phyloP scores from a whole-genome alignment of 108 stramenopile species.

The Cyclotella kingstonii region DNA sequence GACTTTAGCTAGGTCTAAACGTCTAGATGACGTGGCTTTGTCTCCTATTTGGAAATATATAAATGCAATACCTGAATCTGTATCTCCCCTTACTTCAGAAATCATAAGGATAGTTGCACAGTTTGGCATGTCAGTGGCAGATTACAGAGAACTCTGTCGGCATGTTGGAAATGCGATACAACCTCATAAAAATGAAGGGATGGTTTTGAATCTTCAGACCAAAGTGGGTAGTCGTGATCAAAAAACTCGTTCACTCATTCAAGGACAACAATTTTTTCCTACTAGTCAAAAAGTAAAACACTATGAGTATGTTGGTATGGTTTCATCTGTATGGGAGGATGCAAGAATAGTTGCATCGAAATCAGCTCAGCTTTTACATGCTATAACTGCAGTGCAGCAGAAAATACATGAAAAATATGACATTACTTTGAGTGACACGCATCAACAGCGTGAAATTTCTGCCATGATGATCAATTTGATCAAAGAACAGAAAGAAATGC shows the following conservation, averaged over 20 bases:
- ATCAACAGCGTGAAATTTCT: constrained; percentile 1
- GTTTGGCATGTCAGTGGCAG: constrained; percentile 35
- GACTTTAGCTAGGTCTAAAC: constrained; percentile 27
- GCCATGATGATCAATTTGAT: constrained; percentile 16
- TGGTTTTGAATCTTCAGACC: constrained; percentile 24
- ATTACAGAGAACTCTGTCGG: constrained; percentile 41
- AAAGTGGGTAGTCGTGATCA: background rate
- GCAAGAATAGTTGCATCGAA: constrained; percentile 37
- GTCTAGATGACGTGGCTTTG: constrained; percentile 30
- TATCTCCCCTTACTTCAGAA: constrained; percentile 3
- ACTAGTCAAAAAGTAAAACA: constrained; percentile 7
- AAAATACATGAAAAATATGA: background rate
- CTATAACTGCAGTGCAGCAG: constrained; percentile 22
- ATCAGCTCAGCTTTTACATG: constrained; percentile 39
- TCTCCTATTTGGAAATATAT: constrained; percentile 9
- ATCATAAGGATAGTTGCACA: constrained; percentile 20
- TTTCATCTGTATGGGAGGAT: constrained; percentile 36
- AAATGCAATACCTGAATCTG: background rate
- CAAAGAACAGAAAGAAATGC: constrained; percentile 34
- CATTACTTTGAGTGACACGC: background rate
- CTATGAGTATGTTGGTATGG: constrained; percentile 15
- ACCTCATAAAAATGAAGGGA: constrained; percentile 15
- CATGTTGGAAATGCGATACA: constrained; percentile 21
- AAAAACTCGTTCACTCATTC: background rate
- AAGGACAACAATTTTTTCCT: background rate